These are phyloP conservation scores for Austroboletus niveus DNA, from an alignment of 1,284 basidiomycete species.

Conservation along the genomic window DNA sequence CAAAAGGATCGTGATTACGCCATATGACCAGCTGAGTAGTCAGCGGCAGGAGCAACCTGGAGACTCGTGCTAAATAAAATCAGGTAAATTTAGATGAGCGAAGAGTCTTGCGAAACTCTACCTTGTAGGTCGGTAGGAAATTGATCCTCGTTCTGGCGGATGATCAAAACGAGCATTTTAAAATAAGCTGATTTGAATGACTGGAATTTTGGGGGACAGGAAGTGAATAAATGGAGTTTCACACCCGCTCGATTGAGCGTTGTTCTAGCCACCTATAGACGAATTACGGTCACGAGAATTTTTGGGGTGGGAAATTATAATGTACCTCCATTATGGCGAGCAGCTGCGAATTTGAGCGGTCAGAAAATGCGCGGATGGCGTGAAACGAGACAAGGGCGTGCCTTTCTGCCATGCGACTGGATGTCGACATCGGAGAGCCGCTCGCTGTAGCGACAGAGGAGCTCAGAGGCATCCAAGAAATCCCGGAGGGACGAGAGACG, in stretches of 20 bases:
- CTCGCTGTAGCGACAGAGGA: slow-evolving; percentile 24
- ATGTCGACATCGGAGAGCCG: slow-evolving; percentile 25
- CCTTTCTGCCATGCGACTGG: slow-evolving; percentile 33
- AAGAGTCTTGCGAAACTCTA: neutral
- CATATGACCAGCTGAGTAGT: slow-evolving; percentile 29
- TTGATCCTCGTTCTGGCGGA: slow-evolving; percentile 23
- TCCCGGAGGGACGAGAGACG: slow-evolving; percentile 32
- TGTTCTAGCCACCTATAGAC: slow-evolving; percentile 31
- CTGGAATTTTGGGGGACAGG: slow-evolving; percentile 30
- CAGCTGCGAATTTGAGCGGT: slow-evolving; percentile 17
- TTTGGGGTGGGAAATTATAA: slow-evolving; percentile 8
- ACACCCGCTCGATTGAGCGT: slow-evolving; percentile 34
- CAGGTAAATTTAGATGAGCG: slow-evolving; percentile 4
- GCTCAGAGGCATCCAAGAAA: slow-evolving; percentile 35
- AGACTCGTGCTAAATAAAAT: slow-evolving; percentile 23
- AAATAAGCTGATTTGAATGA: slow-evolving; percentile 37
- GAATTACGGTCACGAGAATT: slow-evolving; percentile 2
- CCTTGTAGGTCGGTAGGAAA: slow-evolving; percentile 29
- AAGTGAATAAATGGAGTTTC: slow-evolving; percentile 36
- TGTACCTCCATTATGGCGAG: slow-evolving; percentile 33
- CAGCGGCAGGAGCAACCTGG: slow-evolving; percentile 30
- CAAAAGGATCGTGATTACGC: slow-evolving; percentile 28
- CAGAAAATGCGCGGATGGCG: slow-evolving; percentile 5
- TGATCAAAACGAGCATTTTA: slow-evolving; percentile 33
- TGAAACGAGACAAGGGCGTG: slow-evolving; percentile 4